These are phyloP conservation scores for Sporothrix brasiliensis DNA, from an alignment of 2,329 filamentous ascomycete genomes.

Conservation along the genomic window DNA sequence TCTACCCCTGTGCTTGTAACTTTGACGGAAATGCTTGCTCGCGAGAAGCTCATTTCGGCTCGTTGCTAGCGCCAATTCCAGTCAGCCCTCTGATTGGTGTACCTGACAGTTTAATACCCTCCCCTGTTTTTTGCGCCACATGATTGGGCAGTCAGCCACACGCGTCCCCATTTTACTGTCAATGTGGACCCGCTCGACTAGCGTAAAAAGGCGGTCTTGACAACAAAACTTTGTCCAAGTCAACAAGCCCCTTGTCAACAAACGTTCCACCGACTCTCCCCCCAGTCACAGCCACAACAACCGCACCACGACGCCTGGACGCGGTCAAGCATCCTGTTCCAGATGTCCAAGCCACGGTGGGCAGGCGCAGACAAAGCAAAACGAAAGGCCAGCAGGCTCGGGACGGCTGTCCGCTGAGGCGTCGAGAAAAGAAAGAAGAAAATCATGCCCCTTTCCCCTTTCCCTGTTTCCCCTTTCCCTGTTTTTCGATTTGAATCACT, in stretches of 20 bases:
- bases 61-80: neutral
- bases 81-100: conserved; percentile 31
- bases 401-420: neutral
- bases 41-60: conserved; percentile 34
- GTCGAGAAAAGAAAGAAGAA: neutral
- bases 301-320: conserved; percentile 4
- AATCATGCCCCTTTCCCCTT: no score
- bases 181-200: neutral
- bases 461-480: neutral
- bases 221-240: conserved; percentile 17
- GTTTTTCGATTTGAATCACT: neutral
- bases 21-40: neutral
- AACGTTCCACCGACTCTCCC: neutral
- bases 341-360: conserved; percentile 14
- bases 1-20: neutral
- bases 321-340: neutral
- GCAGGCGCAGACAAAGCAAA: conserved; percentile 16
- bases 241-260: conserved; percentile 27
- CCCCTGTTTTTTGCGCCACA: neutral
- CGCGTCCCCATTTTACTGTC: neutral
- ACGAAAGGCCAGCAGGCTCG: neutral
- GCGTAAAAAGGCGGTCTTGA: conserved; percentile 26
- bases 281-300: conserved; percentile 5
- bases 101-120: conserved; percentile 28
- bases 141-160: conserved; percentile 8